Conservation (phyloP, 306 rosid species). For the Luffa aegyptiaca region DNA sequence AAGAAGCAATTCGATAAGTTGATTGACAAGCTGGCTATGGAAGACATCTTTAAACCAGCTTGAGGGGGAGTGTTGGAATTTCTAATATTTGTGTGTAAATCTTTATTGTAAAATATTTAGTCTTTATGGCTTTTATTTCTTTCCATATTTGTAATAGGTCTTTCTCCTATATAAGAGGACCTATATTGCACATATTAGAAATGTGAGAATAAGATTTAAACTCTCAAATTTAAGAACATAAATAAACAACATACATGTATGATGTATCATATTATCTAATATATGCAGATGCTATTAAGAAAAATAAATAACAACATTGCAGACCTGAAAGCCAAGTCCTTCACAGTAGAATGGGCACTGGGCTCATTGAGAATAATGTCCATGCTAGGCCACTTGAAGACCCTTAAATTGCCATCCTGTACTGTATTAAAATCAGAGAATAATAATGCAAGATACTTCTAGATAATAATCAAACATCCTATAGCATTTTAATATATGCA, state of each 20-base stretch:
- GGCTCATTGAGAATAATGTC: slow-evolving; percentile 48
- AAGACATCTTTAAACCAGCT: too few species aligned
- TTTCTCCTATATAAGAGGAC: too few species aligned
- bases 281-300: not conserved
- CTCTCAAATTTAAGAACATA: too few species aligned
- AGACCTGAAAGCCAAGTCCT: slow-evolving; percentile 86
- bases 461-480: not conserved
- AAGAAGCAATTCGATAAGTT: too few species aligned
- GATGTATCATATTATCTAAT: not conserved
- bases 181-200: too few species aligned
- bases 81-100: too few species aligned
- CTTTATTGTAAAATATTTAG: too few species aligned
- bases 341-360: slow-evolving; percentile 53
- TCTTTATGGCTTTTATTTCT: too few species aligned
- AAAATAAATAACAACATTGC: slow-evolving; percentile 10
- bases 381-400: slow-evolving; percentile 94
- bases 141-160: too few species aligned
- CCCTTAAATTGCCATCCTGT: slow-evolving; percentile 83
- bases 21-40: too few species aligned
- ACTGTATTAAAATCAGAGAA: slow-evolving; percentile 54
- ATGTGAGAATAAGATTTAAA: too few species aligned
- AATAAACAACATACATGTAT: not conserved
- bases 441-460: slow-evolving; percentile 14
- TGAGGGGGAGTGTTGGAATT: too few species aligned
- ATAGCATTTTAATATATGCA: not conserved